Evolutionary conservation across 2,329 filamentous ascomycete species (phyloP).

Genomic region (Trichophaea hybrida): DNA sequence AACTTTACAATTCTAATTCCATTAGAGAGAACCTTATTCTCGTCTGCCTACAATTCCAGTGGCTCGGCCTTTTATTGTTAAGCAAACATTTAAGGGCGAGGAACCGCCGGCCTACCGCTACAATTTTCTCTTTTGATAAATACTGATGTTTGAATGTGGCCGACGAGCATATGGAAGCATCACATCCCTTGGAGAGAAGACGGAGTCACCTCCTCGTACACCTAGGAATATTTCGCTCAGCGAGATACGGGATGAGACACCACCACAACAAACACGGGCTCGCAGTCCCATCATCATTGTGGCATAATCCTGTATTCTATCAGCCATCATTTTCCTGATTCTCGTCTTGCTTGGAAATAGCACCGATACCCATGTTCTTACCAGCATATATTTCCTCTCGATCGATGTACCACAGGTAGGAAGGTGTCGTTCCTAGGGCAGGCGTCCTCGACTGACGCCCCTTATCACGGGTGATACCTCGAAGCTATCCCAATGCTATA

Average conservation of each 20-base stretch:
- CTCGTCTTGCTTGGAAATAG: not conserved
- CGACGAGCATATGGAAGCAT: not conserved
- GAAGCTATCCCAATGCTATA: conserved; percentile 52
- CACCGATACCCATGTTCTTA: not conserved
- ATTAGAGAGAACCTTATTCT: too few relatives aligned
- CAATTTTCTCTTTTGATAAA: too few relatives aligned
- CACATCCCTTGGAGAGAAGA: not conserved
- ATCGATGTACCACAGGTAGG: not conserved
- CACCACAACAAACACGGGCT: not conserved
- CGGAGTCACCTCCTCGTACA: not conserved
- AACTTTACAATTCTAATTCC: too few relatives aligned
- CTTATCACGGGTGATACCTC: conserved; percentile 59
- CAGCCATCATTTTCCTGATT: not conserved
- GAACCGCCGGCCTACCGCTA: too few relatives aligned
- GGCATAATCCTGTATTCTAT: not conserved
- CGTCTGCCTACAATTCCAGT: too few relatives aligned
- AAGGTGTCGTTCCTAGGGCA: not conserved
- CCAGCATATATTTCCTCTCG: not conserved
- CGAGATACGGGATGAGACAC: not conserved
- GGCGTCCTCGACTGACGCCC: not conserved
- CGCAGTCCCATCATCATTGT: not conserved
- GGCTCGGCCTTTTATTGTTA: too few relatives aligned
- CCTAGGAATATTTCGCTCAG: not conserved
- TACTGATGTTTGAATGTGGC: not conserved
- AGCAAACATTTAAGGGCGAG: too few relatives aligned